These are phyloP conservation scores for Pseudogymnoascus sp. DNA, from an alignment of 2,329 filamentous ascomycete genomes.

Conservation along the genomic window DNA sequence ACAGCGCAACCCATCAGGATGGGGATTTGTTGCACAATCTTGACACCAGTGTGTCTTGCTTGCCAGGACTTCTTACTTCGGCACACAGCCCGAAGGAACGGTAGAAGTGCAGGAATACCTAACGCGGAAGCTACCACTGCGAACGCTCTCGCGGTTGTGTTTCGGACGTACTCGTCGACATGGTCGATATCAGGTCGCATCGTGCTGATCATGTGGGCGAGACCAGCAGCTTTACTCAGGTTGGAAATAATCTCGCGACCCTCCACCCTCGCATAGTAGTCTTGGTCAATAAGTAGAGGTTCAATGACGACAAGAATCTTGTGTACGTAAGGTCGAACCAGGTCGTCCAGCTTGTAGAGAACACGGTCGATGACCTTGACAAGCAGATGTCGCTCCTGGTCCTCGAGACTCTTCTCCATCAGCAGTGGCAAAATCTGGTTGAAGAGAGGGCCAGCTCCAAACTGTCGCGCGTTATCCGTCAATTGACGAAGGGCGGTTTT, in stretches of 20 bases:
- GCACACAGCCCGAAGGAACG: slow-evolving; percentile 92
- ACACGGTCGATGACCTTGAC: slow-evolving; percentile 99
- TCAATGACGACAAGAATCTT: slow-evolving; percentile 99
- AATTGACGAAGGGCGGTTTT: slow-evolving; percentile 96
- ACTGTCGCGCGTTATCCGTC: slow-evolving; percentile 94
- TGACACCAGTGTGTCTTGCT: slow-evolving; percentile 93
- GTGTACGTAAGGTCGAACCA: slow-evolving; percentile 93
- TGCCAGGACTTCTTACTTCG: slow-evolving; percentile 99
- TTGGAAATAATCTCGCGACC: slow-evolving; percentile 99
- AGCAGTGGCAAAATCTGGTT: slow-evolving; percentile 94
- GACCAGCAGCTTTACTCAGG: slow-evolving; percentile 88
- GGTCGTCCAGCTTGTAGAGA: slow-evolving; percentile 94
- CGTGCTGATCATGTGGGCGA: slow-evolving; percentile 98
- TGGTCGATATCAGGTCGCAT: slow-evolving; percentile 99
- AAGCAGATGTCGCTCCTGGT: slow-evolving; percentile 94
- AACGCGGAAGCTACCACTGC: slow-evolving; percentile 94
- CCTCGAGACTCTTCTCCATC: slow-evolving; percentile 97
- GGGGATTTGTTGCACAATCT: slow-evolving; percentile 98
- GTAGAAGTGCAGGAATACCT: slow-evolving; percentile 88
- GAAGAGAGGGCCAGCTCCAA: slow-evolving; percentile 88
- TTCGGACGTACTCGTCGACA: slow-evolving; percentile 95
- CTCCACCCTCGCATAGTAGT: slow-evolving; percentile 97
- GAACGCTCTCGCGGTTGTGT: slow-evolving; percentile 94
- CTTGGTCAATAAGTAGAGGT: slow-evolving; percentile 96
- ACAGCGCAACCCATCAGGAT: slow-evolving; percentile 98